Conservation (phyloP, 768 basidiomycete genomes). For the Rhodocollybia butyracea region DNA sequence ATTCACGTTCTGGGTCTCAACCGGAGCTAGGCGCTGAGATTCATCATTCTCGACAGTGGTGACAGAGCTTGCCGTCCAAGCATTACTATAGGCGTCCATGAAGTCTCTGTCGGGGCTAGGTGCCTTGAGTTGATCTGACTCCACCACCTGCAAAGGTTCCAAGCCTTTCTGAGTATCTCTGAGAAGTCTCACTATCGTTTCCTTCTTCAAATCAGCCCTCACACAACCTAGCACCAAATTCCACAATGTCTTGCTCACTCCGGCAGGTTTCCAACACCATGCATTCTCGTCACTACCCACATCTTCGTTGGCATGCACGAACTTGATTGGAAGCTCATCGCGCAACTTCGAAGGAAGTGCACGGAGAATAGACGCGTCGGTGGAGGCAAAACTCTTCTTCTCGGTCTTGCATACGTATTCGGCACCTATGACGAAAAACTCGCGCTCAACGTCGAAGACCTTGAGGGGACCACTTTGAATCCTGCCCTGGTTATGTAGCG, state of each 20-base stretch:
- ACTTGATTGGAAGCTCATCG: constrained; percentile 70
- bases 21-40: background rate
- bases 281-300: constrained; percentile 55
- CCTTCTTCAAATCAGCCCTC: constrained; percentile 56
- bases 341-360: constrained; percentile 64
- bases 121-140: constrained; percentile 2
- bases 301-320: constrained; percentile 56
- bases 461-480: constrained; percentile 75
- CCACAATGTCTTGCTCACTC: constrained; percentile 70
- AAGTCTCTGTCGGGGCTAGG: constrained; percentile 32
- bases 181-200: constrained; percentile 58
- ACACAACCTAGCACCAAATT: constrained; percentile 65
- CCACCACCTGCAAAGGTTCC: constrained; percentile 24
- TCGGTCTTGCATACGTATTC: constrained; percentile 71
- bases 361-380: constrained; percentile 67
- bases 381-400: constrained; percentile 67
- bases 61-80: constrained; percentile 61
- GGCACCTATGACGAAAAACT: constrained; percentile 84
- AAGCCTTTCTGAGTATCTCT: constrained; percentile 55
- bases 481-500: constrained; percentile 64
- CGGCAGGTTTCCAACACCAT: constrained; percentile 78
- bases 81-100: constrained; percentile 52
- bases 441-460: constrained; percentile 74
- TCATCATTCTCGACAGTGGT: background rate
- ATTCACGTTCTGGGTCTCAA: background rate